phyloP scores from a whole-genome alignment of 1,284 basidiomycete genomes.

The Austroboletus niveus region DNA sequence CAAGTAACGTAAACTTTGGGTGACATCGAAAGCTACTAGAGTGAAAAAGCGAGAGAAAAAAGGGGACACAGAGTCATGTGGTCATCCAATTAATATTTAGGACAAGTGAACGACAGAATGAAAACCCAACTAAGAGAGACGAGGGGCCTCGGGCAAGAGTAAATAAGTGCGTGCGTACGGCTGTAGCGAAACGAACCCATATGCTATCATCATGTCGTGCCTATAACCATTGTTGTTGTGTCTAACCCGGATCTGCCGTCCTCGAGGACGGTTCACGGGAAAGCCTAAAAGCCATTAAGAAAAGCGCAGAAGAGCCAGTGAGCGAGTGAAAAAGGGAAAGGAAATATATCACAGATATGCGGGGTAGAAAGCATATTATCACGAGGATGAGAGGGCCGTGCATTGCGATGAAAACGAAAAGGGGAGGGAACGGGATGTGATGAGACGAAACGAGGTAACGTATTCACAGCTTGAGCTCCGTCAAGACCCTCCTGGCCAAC shows the following conservation, averaged over 20 bases:
- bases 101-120: neutral
- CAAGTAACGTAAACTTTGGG: no score
- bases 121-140: neutral
- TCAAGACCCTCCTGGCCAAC: constrained; percentile 90
- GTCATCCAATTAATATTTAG: constrained; percentile 5
- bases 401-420: neutral
- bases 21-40: no score
- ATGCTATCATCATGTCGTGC: no score
- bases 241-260: no score
- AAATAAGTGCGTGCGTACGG: constrained; percentile 5
- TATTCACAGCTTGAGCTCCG: constrained; percentile 83
- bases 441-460: neutral
- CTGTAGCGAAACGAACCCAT: constrained; percentile 1
- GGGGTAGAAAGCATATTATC: constrained; percentile 23
- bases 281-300: no score
- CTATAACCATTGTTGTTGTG: no score
- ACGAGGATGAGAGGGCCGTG: constrained; percentile 11
- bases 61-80: neutral
- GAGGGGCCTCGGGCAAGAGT: neutral
- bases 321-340: constrained; percentile 3
- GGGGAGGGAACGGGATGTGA: neutral
- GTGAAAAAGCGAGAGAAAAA: neutral
- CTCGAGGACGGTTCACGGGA: no score
- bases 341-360: constrained; percentile 18
- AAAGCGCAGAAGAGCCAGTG: neutral